Evolutionary conservation across 441 rosid species (phyloP).

Genomic region (Erysimum cheiri): DNA sequence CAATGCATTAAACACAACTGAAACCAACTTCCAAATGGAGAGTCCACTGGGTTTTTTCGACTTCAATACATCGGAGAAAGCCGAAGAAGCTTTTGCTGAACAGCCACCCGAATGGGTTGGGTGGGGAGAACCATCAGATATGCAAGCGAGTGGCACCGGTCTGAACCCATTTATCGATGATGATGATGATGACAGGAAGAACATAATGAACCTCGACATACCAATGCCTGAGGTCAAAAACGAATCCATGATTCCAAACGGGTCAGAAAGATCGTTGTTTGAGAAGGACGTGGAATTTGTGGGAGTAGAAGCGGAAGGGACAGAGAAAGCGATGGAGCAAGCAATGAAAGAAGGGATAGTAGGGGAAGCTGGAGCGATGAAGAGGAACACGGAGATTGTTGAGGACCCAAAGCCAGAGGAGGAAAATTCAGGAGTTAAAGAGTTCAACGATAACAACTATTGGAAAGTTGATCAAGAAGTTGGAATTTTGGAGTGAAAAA

Average conservation of each 20-base stretch:
- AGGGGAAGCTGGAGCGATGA: constrained; percentile 94
- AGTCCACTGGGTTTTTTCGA: constrained; percentile 56
- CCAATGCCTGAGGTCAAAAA: constrained; percentile 45
- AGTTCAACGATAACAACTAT: constrained; percentile 91
- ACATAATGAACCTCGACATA: constrained; percentile 48
- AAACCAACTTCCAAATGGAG: constrained; percentile 43
- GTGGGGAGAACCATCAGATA: constrained; percentile 70
- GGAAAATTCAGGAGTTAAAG: constrained; percentile 66
- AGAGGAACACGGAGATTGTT: constrained; percentile 57
- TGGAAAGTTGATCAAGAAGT: constrained; percentile 97
- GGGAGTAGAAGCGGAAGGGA: constrained; percentile 88
- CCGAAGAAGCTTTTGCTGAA: constrained; percentile 64
- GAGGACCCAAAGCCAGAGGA: constrained; percentile 58
- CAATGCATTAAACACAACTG: constrained; percentile 53
- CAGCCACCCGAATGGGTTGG: constrained; percentile 91
- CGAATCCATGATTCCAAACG: constrained; percentile 60
- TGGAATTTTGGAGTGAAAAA: constrained; percentile 64
- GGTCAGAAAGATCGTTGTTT: constrained; percentile 71
- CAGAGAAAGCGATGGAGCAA: constrained; percentile 94
- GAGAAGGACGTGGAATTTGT: constrained; percentile 98
- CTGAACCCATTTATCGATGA: constrained; percentile 79
- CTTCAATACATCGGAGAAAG: constrained; percentile 61
- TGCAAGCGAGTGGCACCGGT: constrained; percentile 63
- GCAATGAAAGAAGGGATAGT: constrained; percentile 94
- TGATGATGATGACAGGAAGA: constrained; percentile 53